Evolutionary conservation across 2,329 filamentous ascomycete species (phyloP).

Genomic region (Plenodomus lindquistii): DNA sequence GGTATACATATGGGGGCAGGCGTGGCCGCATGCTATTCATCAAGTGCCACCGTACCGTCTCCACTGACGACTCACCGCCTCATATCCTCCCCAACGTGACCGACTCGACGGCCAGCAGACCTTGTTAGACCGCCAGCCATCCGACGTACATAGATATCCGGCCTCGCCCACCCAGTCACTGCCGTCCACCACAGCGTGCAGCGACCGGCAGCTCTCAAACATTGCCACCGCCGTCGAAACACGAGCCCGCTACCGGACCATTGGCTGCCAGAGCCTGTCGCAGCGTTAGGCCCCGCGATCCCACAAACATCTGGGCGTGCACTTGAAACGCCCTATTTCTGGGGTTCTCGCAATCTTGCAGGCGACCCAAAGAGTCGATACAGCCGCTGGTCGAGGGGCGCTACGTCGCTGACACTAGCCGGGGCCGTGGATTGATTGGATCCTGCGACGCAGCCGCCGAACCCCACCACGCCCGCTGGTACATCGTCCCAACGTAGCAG

Average conservation of each 20-base stretch:
- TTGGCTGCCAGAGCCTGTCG: constrained; percentile 39
- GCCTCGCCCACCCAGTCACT: constrained; percentile 15
- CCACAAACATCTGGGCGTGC: constrained; percentile 31
- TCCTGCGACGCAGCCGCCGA: constrained; percentile 27
- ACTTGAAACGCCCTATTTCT: constrained; percentile 45
- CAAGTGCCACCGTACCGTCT: constrained; percentile 19
- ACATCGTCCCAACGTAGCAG: constrained; percentile 20
- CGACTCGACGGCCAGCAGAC: constrained; percentile 28
- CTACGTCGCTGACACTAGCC: constrained; percentile 27
- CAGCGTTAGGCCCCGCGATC: constrained; percentile 21
- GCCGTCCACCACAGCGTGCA: constrained; percentile 19
- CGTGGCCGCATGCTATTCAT: constrained; percentile 41
- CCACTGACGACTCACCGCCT: constrained; percentile 39
- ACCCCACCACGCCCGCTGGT: constrained; percentile 30
- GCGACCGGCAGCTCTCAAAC: constrained; percentile 36
- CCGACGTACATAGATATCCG: constrained; percentile 24
- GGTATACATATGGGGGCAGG: constrained; percentile 63
- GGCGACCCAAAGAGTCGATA: constrained; percentile 35
- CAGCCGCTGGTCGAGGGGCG: constrained; percentile 40
- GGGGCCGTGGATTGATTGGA: constrained; percentile 32
- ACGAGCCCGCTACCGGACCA: constrained; percentile 24
- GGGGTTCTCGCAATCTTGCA: constrained; percentile 32
- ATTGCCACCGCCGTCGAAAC: constrained; percentile 33
- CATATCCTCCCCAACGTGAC: constrained; percentile 34
- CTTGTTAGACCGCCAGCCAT: constrained; percentile 17